phyloP scores from a whole-genome alignment of 2,329 filamentous ascomycete species.

The Basipetospora chlamydospora region DNA sequence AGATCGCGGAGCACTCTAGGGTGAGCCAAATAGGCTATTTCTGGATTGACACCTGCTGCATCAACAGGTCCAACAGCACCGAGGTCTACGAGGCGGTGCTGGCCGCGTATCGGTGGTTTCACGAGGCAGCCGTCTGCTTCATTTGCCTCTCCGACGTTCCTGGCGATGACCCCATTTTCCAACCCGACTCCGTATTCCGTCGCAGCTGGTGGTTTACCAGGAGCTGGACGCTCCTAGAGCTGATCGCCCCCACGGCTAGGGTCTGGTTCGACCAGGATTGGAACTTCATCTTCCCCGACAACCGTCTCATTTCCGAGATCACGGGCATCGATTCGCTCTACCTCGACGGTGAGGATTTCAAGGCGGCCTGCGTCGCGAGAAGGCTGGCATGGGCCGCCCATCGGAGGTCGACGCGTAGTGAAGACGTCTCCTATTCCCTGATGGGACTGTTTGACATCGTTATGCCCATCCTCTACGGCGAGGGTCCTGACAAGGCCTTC shows the following conservation, averaged over 20 bases:
- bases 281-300: conserved; percentile 12
- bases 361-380: conserved; percentile 8
- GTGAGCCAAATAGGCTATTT: conserved; percentile 9
- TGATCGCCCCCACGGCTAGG: conserved; percentile 13
- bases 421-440: conserved; percentile 19
- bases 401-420: conserved; percentile 15
- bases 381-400: conserved; percentile 14
- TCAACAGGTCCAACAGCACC: conserved; percentile 11
- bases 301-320: conserved; percentile 1
- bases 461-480: conserved; percentile 19
- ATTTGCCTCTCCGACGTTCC: conserved; percentile 10
- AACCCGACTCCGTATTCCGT: conserved; percentile 7
- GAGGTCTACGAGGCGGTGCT: conserved; percentile 12
- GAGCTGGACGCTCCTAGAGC: conserved; percentile 17
- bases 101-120: conserved; percentile 11
- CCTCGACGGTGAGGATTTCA: conserved; percentile 5
- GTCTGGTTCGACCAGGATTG: conserved; percentile 9
- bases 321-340: conserved; percentile 6
- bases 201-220: conserved; percentile 13
- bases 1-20: conserved; percentile 3
- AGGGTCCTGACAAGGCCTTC: conserved; percentile 16
- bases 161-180: not conserved
- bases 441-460: conserved; percentile 19
- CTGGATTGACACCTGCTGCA: conserved; percentile 14
- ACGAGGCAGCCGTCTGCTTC: conserved; percentile 9